A percentile compares a stretch with the other conserved stretches of the same genome.
phyloP scores from a whole-genome alignment of 2,329 filamentous ascomycete species.

The Amphichorda felina region DNA sequence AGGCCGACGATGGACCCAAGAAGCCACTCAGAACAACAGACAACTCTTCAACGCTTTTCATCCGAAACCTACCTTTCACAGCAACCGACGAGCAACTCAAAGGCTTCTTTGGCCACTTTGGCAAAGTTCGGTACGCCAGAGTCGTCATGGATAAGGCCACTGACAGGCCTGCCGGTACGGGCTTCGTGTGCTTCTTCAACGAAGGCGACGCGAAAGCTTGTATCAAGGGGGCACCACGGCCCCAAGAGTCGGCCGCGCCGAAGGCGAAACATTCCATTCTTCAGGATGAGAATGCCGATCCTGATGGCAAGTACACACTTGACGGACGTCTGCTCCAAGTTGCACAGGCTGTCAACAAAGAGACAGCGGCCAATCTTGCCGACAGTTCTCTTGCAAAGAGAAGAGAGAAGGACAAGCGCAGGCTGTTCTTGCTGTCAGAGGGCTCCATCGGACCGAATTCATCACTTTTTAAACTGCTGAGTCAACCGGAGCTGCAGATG shows the following conservation, averaged over 20 bases:
- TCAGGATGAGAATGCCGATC: constrained; percentile 74
- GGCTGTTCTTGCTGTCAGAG: constrained; percentile 78
- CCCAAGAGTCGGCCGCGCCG: constrained; percentile 30
- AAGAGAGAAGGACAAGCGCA: constrained; percentile 76
- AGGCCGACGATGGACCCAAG: background rate
- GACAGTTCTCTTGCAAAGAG: constrained; percentile 52
- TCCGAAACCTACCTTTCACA: constrained; percentile 89
- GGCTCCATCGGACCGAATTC: constrained; percentile 72
- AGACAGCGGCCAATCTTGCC: constrained; percentile 65
- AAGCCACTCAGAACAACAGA: constrained; percentile 32
- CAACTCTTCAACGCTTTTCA: constrained; percentile 72
- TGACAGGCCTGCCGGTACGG: constrained; percentile 80
- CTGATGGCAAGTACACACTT: constrained; percentile 75
- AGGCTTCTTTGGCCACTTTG: constrained; percentile 80
- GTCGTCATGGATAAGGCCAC: constrained; percentile 81
- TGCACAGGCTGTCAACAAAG: constrained; percentile 72
- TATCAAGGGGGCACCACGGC: constrained; percentile 60
- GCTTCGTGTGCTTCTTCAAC: constrained; percentile 87
- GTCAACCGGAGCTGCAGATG: constrained; percentile 73
- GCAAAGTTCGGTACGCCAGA: constrained; percentile 78
- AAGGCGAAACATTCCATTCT: constrained; percentile 72
- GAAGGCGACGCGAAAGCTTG: constrained; percentile 65
- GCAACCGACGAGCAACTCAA: constrained; percentile 73
- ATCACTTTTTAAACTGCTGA: constrained; percentile 63
- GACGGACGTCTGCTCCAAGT: constrained; percentile 82